These are phyloP conservation scores for Cystobasidium pallidum DNA, from an alignment of 1,284 basidiomycete species.

Conservation along the genomic window DNA sequence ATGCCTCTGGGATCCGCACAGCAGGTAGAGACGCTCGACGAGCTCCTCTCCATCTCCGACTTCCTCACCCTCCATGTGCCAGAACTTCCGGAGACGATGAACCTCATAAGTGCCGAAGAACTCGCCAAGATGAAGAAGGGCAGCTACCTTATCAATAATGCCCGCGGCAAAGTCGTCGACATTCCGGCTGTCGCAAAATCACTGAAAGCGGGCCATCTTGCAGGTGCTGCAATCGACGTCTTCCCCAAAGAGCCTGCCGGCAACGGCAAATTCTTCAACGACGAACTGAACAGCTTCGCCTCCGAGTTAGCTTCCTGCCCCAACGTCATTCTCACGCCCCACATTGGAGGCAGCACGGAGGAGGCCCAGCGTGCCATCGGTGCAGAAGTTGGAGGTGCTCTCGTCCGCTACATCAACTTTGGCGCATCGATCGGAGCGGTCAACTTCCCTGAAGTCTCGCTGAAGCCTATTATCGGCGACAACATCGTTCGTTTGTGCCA, in stretches of 20 bases:
- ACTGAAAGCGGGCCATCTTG: conserved; percentile 80
- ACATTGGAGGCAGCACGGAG: conserved; percentile 98
- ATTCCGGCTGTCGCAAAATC: conserved; percentile 85
- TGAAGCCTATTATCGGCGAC: conserved; percentile 78
- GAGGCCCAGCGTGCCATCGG: conserved; percentile 98
- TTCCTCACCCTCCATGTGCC: conserved; percentile 97
- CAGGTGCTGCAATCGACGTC: conserved; percentile 93
- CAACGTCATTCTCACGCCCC: conserved; percentile 94
- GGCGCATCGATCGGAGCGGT: conserved; percentile 89
- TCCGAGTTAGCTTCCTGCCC: conserved; percentile 71
- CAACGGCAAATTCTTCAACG: conserved; percentile 83
- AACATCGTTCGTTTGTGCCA: conserved; percentile 89
- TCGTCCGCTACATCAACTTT: conserved; percentile 88
- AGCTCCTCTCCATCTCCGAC: conserved; percentile 78
- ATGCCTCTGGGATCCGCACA: conserved; percentile 96
- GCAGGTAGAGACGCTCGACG: conserved; percentile 81
- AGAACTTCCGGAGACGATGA: conserved; percentile 91
- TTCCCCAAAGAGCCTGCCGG: conserved; percentile 89
- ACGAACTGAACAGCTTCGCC: conserved; percentile 80
- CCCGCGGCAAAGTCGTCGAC: conserved; percentile 92
- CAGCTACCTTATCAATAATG: conserved; percentile 96
- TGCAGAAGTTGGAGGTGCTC: conserved; percentile 84
- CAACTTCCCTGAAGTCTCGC: conserved; percentile 99
- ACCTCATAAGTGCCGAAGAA: conserved; percentile 82
- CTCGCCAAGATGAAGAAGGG: conserved; percentile 93